These are phyloP conservation scores for Neltuma alba DNA, from an alignment of 306 rosid genomes.

Conservation along the genomic window DNA sequence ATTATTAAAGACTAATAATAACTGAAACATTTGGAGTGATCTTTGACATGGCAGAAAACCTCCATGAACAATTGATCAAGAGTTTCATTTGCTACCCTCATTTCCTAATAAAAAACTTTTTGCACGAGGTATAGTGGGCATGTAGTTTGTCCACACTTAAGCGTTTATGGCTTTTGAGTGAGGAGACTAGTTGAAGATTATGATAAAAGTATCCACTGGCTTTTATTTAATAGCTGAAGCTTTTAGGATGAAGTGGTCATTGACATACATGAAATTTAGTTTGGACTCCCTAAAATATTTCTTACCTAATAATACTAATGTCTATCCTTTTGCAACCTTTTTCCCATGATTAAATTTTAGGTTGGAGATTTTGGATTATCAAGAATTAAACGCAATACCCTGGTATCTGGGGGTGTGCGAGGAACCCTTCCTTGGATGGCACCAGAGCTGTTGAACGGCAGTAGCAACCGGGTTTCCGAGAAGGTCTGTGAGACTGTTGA, in stretches of 20 bases:
- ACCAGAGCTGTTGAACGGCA: constrained; percentile 83
- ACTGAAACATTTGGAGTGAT: background rate
- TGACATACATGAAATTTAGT: background rate
- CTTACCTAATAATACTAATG: background rate
- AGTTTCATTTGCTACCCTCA: background rate
- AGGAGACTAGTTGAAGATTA: background rate
- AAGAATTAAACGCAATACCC: constrained; percentile 84
- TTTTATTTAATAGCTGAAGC: background rate
- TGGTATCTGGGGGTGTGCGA: constrained; percentile 93
- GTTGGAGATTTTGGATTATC: constrained; percentile 97
- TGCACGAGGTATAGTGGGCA: background rate
- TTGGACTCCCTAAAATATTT: background rate
- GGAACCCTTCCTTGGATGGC: constrained; percentile 99
- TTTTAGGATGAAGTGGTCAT: background rate
- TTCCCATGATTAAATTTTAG: constrained; percentile 42
- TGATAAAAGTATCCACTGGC: background rate
- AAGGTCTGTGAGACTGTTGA: constrained; percentile 57
- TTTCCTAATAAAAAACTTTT: background rate
- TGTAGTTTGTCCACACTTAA: background rate
- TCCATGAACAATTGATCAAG: constrained; percentile 1
- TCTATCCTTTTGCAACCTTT: background rate
- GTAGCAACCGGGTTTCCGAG: constrained; percentile 85
- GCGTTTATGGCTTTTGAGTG: background rate
- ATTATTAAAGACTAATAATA: background rate
- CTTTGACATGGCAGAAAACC: background rate